Evolutionary conservation across 768 basidiomycete genomes (phyloP), one percentile per base, ranked within the genome.

Genomic region (Amanita inopinata): DNA sequence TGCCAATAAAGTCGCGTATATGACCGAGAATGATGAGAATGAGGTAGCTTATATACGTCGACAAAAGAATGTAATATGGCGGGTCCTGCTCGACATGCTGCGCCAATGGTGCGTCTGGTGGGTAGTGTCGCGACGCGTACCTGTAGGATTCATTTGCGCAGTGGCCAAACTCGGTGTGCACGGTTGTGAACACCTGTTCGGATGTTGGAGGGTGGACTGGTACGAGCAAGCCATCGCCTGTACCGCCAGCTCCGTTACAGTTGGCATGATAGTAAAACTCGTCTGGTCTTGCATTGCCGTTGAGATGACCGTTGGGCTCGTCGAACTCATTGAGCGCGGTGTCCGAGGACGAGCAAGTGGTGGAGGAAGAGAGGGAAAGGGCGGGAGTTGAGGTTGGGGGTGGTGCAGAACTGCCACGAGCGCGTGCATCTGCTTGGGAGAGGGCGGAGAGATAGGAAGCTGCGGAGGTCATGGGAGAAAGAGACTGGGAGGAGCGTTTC

Each of bases 91-190:
- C 82, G 43, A 74, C 62, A 53, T 77, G 73, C 41, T 66, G 56
- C 40, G 66, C 63, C 46, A 85, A 56, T 1, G 73, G 62, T 5
- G 65, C 58, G 10, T 71, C 73, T 1, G 61, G 60, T 7, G 70
- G 63, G 28, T 18, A 27, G 56, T 88, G 80, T 47, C 75, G 67
- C 1, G 83, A 83, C 9, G 66, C 72, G 51, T 76, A 71, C n/a
- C 90, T 70, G 56, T 76, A 87, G 18, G 66, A 67, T 48, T 85
- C 77, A 53, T 90, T 80, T 18, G 76, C 78, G 54, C 87, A 91
- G 60, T 91, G 89, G 1, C 93, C 93, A 57, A 93, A 97, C 64
- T 97, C 93, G 18, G 85, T 74, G 64, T 98, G 87, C 30, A 84
- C 71, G 9, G 84, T 86, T 30, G 64, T 72, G 58, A 84, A 86